Base-by-base conservation (phyloP, 345 rosid genomes). In the Physaria fendleri region DNA sequence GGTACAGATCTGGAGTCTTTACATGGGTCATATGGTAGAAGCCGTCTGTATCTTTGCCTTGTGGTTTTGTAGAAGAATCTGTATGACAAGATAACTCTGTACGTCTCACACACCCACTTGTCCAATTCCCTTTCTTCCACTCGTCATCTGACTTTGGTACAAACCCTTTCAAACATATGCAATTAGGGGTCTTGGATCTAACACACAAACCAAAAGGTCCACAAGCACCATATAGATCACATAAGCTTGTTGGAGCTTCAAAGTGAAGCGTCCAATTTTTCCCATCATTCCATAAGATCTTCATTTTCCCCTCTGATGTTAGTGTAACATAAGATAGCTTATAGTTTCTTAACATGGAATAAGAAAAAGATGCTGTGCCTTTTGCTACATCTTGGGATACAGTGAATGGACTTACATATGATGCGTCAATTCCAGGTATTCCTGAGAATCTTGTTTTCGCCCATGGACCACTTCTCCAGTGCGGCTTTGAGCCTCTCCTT, bases 381-480 rank as follows among this genome's bases (percentile, higher is more conserved):
- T 10, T 51, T 9, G 40, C 59, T 8, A 43, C 43, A 40, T 52
- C 69, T 10, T 64, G 60, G 17, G 4, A 17, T 8, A 64, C 7
- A 2, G 3, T 15, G 22, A 64, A 64, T 42, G 59, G 51, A 53
- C 37, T 64, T 30, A 41, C 39, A 23, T 39, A 64, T 18, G 50
- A 28, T 15, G 11, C 40, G 53, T 50, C 59, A 23, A 30, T 41
- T n/a, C 27, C 53, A 17, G 43, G 25, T 21, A 64, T 20, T 1
- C 68, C 68, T 12, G 59, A 9, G 50, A 63, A 63, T 20, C 41
- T 50, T 27, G 55, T 51, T 21, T 18, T 42, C 3, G 65, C 66
- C 72, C 72, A 68, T 33, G 59, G 66, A 58, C 66, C 72, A 16
- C 37, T 42, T 68, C 72, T 68, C 66, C 66, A 68, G 35, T 13